These are phyloP conservation scores for Pseudozyma pruni DNA, from an alignment of 1,284 basidiomycete species.

Conservation along the genomic window DNA sequence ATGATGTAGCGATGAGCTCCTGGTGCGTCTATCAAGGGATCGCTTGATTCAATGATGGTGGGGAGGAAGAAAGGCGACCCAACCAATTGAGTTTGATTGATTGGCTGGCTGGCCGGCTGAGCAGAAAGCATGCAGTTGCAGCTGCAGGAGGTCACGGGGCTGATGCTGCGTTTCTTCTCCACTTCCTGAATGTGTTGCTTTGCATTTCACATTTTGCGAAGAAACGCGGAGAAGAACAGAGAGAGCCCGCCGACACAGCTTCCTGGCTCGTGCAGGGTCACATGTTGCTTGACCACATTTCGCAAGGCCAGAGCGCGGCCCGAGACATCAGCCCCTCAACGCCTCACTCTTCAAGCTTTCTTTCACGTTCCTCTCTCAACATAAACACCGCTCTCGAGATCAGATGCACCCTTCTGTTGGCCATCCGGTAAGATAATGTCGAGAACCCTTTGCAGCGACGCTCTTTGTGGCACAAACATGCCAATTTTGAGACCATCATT, in stretches of 20 bases:
- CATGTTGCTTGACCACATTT: conserved; percentile 11
- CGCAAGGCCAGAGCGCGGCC: not conserved
- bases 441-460: too few relatives aligned
- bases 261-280: conserved; percentile 34
- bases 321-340: not conserved
- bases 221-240: conserved; percentile 1
- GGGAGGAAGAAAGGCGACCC: not conserved
- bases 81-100: conserved; percentile 12
- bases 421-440: too few relatives aligned
- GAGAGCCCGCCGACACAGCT: not conserved
- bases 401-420: too few relatives aligned
- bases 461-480: too few relatives aligned
- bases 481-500: too few relatives aligned
- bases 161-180: not conserved
- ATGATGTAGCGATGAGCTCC: too few relatives aligned
- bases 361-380: too few relatives aligned
- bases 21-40: not conserved
- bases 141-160: conserved; percentile 3
- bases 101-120: conserved; percentile 5
- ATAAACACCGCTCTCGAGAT: too few relatives aligned
- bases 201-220: not conserved
- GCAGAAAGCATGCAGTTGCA: too few relatives aligned
- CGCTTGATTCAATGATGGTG: too few relatives aligned
- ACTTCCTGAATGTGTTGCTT: not conserved
- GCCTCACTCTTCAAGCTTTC: too few relatives aligned